These are phyloP conservation scores for Aspergillus sclerotioniger DNA, from an alignment of 495 filamentous ascomycete genomes.

Conservation along the genomic window DNA sequence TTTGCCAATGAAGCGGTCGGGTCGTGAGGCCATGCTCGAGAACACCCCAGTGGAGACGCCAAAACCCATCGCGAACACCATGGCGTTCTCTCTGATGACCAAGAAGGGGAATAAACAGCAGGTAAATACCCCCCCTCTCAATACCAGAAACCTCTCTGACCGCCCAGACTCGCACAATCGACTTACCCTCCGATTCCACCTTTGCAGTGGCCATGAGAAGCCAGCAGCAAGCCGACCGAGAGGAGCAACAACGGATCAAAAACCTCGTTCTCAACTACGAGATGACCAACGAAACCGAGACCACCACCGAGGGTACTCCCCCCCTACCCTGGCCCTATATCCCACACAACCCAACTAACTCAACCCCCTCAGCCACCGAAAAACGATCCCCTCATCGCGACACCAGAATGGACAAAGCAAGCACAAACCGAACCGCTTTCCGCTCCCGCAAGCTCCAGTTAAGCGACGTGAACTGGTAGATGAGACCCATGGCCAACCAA, in stretches of 20 bases:
- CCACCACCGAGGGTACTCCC: constrained; percentile 57
- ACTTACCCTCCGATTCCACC: constrained; percentile 88
- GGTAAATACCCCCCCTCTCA: constrained; percentile 45
- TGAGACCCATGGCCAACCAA: neutral
- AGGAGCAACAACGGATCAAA: constrained; percentile 98
- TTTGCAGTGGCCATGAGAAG: constrained; percentile 95
- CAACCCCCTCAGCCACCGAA: constrained; percentile 27
- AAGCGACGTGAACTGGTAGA: constrained; percentile 96
- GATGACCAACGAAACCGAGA: constrained; percentile 71
- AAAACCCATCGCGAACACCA: constrained; percentile 55
- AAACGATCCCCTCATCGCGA: constrained; percentile 38
- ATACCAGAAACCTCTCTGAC: constrained; percentile 4
- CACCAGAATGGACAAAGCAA: constrained; percentile 60
- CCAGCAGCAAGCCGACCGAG: constrained; percentile 90
- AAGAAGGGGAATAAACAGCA: constrained; percentile 96
- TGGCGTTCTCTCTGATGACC: constrained; percentile 95
- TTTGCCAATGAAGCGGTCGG: constrained; percentile 77
- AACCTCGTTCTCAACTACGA: constrained; percentile 96
- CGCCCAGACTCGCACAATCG: constrained; percentile 82
- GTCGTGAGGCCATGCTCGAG: constrained; percentile 55
- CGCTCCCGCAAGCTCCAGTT: constrained; percentile 89
- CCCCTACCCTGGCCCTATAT: neutral
- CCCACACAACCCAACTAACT: neutral
- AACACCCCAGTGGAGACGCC: constrained; percentile 32
- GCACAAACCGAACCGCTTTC: constrained; percentile 71